Percentiles rank a stretch among this genome's conserved stretches.
These are phyloP conservation scores for Termitomyces sp. DNA, from an alignment of 768 basidiomycete genomes.

Conservation along the genomic window DNA sequence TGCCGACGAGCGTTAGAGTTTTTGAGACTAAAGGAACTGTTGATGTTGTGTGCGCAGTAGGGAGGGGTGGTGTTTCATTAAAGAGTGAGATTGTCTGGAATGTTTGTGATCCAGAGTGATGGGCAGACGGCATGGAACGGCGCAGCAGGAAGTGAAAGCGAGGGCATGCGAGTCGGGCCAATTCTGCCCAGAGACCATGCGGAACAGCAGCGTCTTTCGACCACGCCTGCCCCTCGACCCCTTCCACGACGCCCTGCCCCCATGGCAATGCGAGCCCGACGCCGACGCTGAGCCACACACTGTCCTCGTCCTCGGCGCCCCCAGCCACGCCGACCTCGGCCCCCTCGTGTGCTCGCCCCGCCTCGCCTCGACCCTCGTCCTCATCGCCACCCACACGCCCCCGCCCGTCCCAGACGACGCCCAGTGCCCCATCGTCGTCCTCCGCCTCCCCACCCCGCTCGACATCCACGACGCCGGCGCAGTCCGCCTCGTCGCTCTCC, in stretches of 20 bases:
- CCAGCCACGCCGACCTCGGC: constrained; percentile 24
- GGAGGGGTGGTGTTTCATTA: no score
- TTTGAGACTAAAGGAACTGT: no score
- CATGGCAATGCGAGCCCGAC: constrained; percentile 11
- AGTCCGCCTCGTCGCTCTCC: constrained; percentile 31
- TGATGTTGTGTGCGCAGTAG: no score
- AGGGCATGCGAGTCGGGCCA: neutral
- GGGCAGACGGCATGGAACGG: no score
- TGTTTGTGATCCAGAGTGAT: constrained; percentile 15
- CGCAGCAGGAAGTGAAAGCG: neutral
- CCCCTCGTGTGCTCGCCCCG: constrained; percentile 28
- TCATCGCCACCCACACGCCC: constrained; percentile 35
- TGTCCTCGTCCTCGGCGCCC: constrained; percentile 36
- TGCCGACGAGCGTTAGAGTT: no score
- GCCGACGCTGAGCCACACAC: constrained; percentile 15
- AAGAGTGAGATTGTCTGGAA: no score
- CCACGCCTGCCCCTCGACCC: constrained; percentile 32
- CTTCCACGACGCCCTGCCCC: constrained; percentile 13
- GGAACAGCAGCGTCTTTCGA: constrained; percentile 24
- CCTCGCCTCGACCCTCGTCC: constrained; percentile 28
- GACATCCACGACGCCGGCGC: constrained; percentile 30
- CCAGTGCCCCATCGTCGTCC: constrained; percentile 23
- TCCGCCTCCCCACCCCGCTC: constrained; percentile 27
- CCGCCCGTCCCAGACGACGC: constrained; percentile 19
- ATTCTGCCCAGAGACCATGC: neutral